These are phyloP conservation scores for Vigna angularis DNA, from an alignment of 306 rosid species.

Conservation along the genomic window DNA sequence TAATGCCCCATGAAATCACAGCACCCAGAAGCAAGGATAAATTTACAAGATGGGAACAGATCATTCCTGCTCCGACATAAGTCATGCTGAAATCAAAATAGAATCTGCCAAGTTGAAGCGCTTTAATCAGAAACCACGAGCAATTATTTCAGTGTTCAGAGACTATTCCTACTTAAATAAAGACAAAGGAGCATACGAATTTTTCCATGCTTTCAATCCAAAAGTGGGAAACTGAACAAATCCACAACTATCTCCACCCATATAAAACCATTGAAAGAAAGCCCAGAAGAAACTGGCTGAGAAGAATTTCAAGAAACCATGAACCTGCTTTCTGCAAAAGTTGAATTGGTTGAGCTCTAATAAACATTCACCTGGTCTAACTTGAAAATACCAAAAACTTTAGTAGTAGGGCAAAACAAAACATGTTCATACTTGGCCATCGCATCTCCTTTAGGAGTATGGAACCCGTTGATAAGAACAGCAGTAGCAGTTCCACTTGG, in stretches of 20 bases:
- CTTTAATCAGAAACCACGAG: constrained; percentile 39
- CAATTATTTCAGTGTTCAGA: constrained; percentile 23
- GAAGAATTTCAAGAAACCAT: constrained; percentile 76
- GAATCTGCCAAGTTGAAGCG: constrained; percentile 67
- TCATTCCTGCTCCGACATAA: constrained; percentile 99
- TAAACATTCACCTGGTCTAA: constrained; percentile 28
- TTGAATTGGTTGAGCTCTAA: constrained; percentile 43
- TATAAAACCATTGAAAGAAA: constrained; percentile 90
- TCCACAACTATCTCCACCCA: constrained; percentile 87
- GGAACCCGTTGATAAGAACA: constrained; percentile 95
- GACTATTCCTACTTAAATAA: constrained; percentile 10
- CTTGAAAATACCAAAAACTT: neutral
- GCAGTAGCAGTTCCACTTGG: constrained; percentile 99
- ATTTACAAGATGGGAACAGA: constrained; percentile 94
- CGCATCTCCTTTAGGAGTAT: constrained; percentile 86
- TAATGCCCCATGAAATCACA: constrained; percentile 92
- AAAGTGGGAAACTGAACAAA: constrained; percentile 92
- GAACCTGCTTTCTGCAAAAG: constrained; percentile 84
- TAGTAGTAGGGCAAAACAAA: neutral
- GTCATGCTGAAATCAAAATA: constrained; percentile 98
- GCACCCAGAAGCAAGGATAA: constrained; percentile 93
- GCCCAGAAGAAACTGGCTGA: constrained; percentile 90
- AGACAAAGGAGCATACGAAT: constrained; percentile 62
- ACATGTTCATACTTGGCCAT: constrained; percentile 75
- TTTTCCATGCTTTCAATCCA: constrained; percentile 87